phyloP scores from a whole-genome alignment of 1,139 yeast genomes.

The Protomyces lactucae-debilis region DNA sequence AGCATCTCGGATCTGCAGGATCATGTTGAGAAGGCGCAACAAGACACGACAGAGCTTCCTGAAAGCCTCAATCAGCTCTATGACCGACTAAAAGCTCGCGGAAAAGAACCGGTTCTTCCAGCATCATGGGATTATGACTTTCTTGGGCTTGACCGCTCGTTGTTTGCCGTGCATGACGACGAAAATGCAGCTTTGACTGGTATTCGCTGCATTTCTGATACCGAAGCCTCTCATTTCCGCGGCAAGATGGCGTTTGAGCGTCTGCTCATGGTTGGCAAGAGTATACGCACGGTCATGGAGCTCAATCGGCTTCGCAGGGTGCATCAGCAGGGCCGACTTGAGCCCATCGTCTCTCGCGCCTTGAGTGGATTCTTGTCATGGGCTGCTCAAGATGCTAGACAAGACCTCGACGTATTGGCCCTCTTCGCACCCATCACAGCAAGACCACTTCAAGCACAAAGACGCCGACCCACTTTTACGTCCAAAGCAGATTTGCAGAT shows the following conservation, averaged over 20 bases:
- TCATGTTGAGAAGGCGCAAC: too few relatives aligned
- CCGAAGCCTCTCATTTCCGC: slow-evolving; percentile 2
- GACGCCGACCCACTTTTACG: not conserved
- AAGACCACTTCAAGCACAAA: not conserved
- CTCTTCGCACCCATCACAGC: not conserved
- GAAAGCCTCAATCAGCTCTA: slow-evolving; percentile 8
- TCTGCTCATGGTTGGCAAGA: slow-evolving; percentile 12
- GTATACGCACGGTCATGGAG: slow-evolving; percentile 1
- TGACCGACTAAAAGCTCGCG: slow-evolving; percentile 13
- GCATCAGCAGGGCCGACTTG: not conserved
- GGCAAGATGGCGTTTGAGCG: slow-evolving; percentile 26
- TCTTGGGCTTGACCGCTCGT: slow-evolving; percentile 7
- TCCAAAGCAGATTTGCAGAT: not conserved
- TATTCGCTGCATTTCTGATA: not conserved
- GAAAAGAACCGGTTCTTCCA: slow-evolving; percentile 23
- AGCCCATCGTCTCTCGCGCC: not conserved
- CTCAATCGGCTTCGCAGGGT: not conserved
- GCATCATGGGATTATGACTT: slow-evolving; percentile 26
- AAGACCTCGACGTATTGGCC: not conserved
- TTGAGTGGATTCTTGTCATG: not conserved
- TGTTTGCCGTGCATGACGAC: slow-evolving; percentile 5
- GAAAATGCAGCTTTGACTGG: not conserved
- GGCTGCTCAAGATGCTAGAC: slow-evolving; percentile 2
- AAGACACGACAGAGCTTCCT: not conserved
- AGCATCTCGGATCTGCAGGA: too few relatives aligned